A percentile compares a stretch with the other conserved stretches of the same genome.
Conservation (phyloP, 169 alveolate genomes). For the Eimeria sp. region DNA sequence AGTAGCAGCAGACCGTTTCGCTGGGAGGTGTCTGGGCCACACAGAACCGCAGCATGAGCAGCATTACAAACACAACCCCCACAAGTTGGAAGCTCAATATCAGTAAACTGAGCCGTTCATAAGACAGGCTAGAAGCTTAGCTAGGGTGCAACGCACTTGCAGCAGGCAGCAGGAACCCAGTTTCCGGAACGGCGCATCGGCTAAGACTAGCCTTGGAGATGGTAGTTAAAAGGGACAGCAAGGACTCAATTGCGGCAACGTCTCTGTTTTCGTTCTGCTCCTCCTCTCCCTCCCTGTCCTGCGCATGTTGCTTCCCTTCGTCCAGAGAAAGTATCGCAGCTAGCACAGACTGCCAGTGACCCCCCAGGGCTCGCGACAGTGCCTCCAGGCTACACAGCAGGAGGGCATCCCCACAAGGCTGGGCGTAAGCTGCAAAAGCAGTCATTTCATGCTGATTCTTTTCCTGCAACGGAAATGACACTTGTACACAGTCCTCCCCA, state of each 20-base stretch:
- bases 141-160: slow-evolving; percentile 44
- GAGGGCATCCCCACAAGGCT: slow-evolving; percentile 37
- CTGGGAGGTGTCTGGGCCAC: slow-evolving; percentile 62
- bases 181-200: slow-evolving; percentile 55
- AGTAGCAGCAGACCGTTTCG: slow-evolving; percentile 51
- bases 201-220: slow-evolving; percentile 44
- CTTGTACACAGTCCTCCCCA: slow-evolving; percentile 13
- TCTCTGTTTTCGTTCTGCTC: not conserved
- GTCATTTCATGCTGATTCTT: slow-evolving; percentile 2
- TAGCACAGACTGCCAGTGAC: slow-evolving; percentile 18
- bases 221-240: slow-evolving; percentile 41
- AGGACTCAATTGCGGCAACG: slow-evolving; percentile 9
- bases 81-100: not conserved
- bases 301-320: slow-evolving; percentile 5
- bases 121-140: not conserved
- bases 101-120: not conserved
- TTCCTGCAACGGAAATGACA: slow-evolving; percentile 37
- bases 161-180: slow-evolving; percentile 55
- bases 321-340: not conserved
- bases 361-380: slow-evolving; percentile 35
- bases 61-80: not conserved
- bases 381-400: slow-evolving; percentile 77
- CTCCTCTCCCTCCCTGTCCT: not conserved
- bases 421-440: slow-evolving; percentile 50
- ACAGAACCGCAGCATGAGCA: slow-evolving; percentile 16